Percentiles rank a stretch among this genome's conserved stretches.
Evolutionary conservation across 768 basidiomycete species (phyloP).

Genomic region (Imleria badia): DNA sequence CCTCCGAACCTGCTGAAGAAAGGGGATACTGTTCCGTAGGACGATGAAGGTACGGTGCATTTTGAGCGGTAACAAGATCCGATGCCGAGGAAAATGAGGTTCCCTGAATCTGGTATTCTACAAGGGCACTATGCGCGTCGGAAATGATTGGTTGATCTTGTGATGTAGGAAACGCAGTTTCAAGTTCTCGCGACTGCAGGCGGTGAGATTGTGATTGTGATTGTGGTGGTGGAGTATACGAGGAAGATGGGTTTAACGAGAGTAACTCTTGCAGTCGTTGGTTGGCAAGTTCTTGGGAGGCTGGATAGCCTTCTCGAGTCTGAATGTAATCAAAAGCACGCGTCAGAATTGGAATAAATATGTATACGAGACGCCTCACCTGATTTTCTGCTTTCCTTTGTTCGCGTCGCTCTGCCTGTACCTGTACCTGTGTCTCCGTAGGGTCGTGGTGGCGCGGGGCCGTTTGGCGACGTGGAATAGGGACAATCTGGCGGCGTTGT

Average conservation of each 20-base stretch:
- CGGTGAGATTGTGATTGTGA: neutral
- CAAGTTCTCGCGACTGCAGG: neutral
- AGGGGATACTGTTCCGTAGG: slow-evolving; percentile 4
- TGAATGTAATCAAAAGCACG: neutral
- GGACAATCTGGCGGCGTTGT: slow-evolving; percentile 13
- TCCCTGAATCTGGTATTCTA: slow-evolving; percentile 1
- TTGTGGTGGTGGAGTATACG: neutral
- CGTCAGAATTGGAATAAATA: no score
- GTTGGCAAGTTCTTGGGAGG: slow-evolving; percentile 12
- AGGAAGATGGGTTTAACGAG: slow-evolving; percentile 5
- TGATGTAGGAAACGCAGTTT: neutral
- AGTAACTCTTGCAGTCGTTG: slow-evolving; percentile 29
- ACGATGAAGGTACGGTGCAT: neutral
- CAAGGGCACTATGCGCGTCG: neutral
- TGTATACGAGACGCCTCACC: neutral
- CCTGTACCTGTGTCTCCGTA: neutral
- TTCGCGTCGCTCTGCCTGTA: slow-evolving; percentile 1
- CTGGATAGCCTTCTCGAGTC: neutral
- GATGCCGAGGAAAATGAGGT: slow-evolving; percentile 8
- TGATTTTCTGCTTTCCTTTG: slow-evolving; percentile 4
- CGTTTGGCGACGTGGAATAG: slow-evolving; percentile 10
- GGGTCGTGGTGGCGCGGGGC: neutral
- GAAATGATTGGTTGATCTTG: neutral
- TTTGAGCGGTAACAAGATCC: neutral
- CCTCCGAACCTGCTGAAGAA: neutral